phyloP scores from a whole-genome alignment of 2,329 filamentous ascomycete species.

The Ascochyta koolunga region DNA sequence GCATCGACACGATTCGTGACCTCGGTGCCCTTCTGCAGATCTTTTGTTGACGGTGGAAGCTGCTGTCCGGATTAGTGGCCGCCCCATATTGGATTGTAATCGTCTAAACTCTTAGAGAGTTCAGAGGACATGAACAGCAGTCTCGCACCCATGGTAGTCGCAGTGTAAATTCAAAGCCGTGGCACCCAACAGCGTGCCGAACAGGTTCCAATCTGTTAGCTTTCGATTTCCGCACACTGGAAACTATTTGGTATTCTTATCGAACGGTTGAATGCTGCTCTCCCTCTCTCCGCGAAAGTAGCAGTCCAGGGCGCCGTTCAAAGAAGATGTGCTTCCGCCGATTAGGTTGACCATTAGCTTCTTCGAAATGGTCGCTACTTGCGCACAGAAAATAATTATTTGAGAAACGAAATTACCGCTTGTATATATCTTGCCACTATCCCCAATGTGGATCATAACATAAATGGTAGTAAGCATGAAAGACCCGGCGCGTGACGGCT shows the following conservation, averaged over 20 bases:
- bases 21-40: slow-evolving; percentile 10
- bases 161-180: slow-evolving; percentile 18
- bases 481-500: background rate
- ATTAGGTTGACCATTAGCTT: slow-evolving; percentile 13
- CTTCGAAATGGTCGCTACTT: slow-evolving; percentile 13
- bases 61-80: background rate
- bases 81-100: no score
- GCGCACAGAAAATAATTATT: slow-evolving; percentile 14
- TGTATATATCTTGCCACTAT: background rate
- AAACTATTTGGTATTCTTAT: slow-evolving; percentile 6
- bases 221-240: background rate
- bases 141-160: slow-evolving; percentile 13
- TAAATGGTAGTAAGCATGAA: slow-evolving; percentile 8
- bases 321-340: slow-evolving; percentile 8
- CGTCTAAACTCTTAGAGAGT: background rate
- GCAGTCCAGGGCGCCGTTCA: slow-evolving; percentile 13
- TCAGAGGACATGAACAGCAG: slow-evolving; percentile 16
- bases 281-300: slow-evolving; percentile 12
- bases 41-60: slow-evolving; percentile 18
- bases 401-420: slow-evolving; percentile 13
- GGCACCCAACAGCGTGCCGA: slow-evolving; percentile 15
- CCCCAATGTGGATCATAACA: slow-evolving; percentile 13
- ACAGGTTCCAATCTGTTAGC: background rate
- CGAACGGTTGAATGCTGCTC: slow-evolving; percentile 13
- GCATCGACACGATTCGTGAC: slow-evolving; percentile 19